phyloP scores from a whole-genome alignment of 2,329 filamentous ascomycete species.

The Aspergillus sp. region DNA sequence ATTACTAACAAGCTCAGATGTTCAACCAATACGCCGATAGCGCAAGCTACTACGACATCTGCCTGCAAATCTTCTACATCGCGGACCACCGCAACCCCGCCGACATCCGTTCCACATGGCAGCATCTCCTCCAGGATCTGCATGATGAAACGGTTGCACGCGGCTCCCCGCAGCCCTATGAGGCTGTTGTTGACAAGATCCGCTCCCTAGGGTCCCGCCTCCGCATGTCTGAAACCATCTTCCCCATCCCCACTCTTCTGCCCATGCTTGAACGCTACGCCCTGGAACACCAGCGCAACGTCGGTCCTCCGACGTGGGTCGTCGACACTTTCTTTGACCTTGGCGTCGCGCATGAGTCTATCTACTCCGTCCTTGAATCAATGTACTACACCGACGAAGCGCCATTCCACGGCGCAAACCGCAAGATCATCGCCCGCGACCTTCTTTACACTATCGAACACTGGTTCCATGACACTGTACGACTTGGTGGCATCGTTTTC shows the following conservation, averaged over 20 bases:
- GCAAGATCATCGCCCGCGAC: conserved; percentile 59
- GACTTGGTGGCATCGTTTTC: conserved; percentile 56
- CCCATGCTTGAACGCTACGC: conserved; percentile 58
- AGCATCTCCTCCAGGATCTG: conserved; percentile 71
- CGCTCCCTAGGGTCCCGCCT: conserved; percentile 58
- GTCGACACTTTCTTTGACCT: conserved; percentile 66
- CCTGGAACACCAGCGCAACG: conserved; percentile 49
- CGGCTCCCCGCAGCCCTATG: conserved; percentile 45
- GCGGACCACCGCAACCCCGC: conserved; percentile 87
- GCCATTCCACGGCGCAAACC: conserved; percentile 61
- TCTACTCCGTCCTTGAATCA: conserved; percentile 63
- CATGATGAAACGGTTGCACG: conserved; percentile 56
- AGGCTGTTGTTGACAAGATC: conserved; percentile 54
- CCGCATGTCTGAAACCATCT: conserved; percentile 55
- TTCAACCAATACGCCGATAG: conserved; percentile 90
- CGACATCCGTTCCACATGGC: conserved; percentile 83
- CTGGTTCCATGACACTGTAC: conserved; percentile 61
- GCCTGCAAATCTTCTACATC: conserved; percentile 85
- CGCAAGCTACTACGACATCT: conserved; percentile 90
- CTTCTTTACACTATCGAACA: conserved; percentile 60
- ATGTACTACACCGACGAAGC: conserved; percentile 68
- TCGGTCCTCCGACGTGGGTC: conserved; percentile 57
- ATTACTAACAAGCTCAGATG: conserved; percentile 55
- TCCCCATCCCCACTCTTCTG: conserved; percentile 55
- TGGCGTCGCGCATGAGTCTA: conserved; percentile 59